Percentiles rank a stretch among this genome's conserved stretches.
Evolutionary conservation across 305 asterid genomes (phyloP).

Genomic region (Nicotiana rustica): DNA sequence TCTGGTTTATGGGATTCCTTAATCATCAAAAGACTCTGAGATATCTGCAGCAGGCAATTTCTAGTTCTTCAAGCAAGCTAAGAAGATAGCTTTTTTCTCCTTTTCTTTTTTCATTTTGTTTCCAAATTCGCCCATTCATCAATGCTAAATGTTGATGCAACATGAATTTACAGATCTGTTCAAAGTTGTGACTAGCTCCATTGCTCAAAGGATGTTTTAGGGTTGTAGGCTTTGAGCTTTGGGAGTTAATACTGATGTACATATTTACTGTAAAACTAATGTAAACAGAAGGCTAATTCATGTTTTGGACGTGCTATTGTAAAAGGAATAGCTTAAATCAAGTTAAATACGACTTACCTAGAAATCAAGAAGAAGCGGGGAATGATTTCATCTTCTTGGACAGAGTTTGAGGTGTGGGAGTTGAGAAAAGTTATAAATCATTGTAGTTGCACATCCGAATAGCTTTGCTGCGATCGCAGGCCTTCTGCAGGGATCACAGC

Average conservation of each 20-base stretch:
- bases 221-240: neutral
- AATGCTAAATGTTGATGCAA: neutral
- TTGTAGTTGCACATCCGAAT: neutral
- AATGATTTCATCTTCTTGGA: neutral
- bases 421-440: neutral
- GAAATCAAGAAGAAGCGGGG: neutral
- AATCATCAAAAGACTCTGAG: conserved; percentile 28
- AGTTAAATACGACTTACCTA: neutral
- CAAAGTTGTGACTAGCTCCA: neutral
- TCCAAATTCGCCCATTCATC: neutral
- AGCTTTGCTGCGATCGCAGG: neutral
- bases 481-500: neutral
- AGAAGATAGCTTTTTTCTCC: neutral
- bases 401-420: neutral
- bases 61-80: conserved; percentile 4
- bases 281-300: neutral
- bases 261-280: neutral
- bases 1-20: conserved; percentile 39
- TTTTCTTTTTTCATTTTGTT: neutral
- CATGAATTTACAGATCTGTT: neutral
- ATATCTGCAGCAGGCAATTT: conserved; percentile 23
- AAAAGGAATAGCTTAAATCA: no score
- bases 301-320: neutral
- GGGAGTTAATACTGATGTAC: neutral
- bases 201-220: neutral